Evolutionary conservation across 345 rosid species (phyloP).

Genomic region (Kernera saxatilis): DNA sequence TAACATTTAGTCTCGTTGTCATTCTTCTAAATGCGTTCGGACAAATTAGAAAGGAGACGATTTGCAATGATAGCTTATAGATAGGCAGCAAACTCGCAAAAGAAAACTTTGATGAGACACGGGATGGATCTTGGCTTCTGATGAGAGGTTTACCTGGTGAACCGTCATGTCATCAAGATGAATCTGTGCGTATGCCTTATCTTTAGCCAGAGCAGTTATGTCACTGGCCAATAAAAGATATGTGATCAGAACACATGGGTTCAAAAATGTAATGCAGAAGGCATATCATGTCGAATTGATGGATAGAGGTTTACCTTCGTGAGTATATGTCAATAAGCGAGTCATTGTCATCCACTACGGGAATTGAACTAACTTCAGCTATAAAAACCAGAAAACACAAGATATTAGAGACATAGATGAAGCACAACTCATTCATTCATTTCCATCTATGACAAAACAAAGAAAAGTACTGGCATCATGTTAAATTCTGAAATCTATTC

Average conservation of each 20-base stretch:
- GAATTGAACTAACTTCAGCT: slow-evolving; percentile 95
- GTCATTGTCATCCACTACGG: slow-evolving; percentile 79
- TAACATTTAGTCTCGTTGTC: not conserved
- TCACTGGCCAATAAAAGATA: slow-evolving; percentile 45
- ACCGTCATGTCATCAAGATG: slow-evolving; percentile 85
- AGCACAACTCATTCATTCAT: not conserved
- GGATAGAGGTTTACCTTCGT: slow-evolving; percentile 47
- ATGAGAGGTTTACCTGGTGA: slow-evolving; percentile 59
- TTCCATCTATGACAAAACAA: not conserved
- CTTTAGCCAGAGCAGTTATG: slow-evolving; percentile 83
- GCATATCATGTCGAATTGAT: not conserved
- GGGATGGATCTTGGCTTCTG: not conserved
- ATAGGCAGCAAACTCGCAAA: not conserved
- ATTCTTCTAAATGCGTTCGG: not conserved
- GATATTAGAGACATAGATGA: slow-evolving; percentile 2
- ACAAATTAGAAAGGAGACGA: not conserved
- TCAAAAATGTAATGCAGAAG: not conserved
- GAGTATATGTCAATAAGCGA: slow-evolving; percentile 75
- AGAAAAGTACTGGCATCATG: not conserved
- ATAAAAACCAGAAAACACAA: slow-evolving; percentile 25
- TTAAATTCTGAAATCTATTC: not conserved
- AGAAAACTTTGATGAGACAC: not conserved
- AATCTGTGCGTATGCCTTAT: slow-evolving; percentile 88
- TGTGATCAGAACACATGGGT: slow-evolving; percentile 5
- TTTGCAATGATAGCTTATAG: not conserved